Base-by-base conservation (phyloP, 495 filamentous ascomycete genomes). In the Neurospora pannonica region DNA sequence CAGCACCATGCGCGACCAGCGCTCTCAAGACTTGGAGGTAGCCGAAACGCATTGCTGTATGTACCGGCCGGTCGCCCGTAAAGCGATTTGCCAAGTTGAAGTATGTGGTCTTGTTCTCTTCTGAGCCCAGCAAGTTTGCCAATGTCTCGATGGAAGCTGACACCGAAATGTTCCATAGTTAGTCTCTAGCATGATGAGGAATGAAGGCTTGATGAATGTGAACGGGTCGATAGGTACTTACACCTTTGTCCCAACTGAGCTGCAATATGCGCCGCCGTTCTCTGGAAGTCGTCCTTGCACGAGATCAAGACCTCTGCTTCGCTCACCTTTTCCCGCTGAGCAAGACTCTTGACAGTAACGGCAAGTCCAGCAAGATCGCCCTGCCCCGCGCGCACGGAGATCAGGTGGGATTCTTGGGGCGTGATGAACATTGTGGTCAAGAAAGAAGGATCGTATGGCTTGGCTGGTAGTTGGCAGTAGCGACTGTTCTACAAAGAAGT, bases 21-120 rank as follows among this genome's bases (percentile, higher is more conserved):
- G 38, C 31, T 37, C 74, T 75, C 9, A 80, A 73, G 2, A 77
- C 78, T 13, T 78, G 75, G 4, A 81, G 38, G 62, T 75, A 79
- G 2, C 79, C 78, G 36, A 76, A 75, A 0, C 79, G 77, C 78
- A 81, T 80, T 6, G 79, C 79, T 31, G 79, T 78, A 38, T 81
- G 79, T 2, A 79, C 75, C 0, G 79, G 79, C 19, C 78, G 62
- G 67, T 81, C 79, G 11, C 78, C 77, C 6, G 77, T 73, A 70
- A 81, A 81, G 1, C 79, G 74, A 71, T 81, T 80, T 0, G 78
- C 77, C 77, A 79, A 77, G 77, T 81, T 81, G 73, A 81, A 81
- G 75, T 75, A 81, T 0, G 43, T 69, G 2, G 17, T 1, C 39
- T 62, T 75, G 19, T 78, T 76, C 15, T 75, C 78, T 5, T 75